phyloP scores from a whole-genome alignment of 306 rosid species.

The Purshia tridentata region DNA sequence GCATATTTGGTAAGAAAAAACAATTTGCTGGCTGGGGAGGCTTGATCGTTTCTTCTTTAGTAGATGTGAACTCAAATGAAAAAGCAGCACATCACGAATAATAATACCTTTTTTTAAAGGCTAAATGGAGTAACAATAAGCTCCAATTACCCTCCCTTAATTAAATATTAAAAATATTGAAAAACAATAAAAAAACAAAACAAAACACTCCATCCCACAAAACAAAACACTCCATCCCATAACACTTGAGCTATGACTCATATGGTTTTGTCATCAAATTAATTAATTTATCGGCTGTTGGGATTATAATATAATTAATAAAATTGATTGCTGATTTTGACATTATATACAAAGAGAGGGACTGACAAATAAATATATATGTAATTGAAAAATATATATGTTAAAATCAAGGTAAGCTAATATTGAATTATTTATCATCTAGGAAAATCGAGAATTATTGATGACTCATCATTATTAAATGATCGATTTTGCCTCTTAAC shows the following conservation, averaged over 20 bases:
- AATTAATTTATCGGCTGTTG: neutral
- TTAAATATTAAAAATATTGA: neutral
- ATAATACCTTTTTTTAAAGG: neutral
- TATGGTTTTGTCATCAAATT: neutral
- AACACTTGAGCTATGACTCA: neutral
- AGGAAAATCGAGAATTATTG: neutral
- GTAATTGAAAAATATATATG: neutral
- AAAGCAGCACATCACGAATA: neutral
- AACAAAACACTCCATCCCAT: neutral
- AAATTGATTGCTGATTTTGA: neutral
- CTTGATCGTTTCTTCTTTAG: neutral
- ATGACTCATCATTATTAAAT: neutral
- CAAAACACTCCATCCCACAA: neutral
- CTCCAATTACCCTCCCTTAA: neutral
- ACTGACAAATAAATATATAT: neutral
- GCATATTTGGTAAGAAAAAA: constrained; percentile 1
- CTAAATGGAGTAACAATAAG: neutral
- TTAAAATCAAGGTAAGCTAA: neutral
- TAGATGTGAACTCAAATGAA: constrained; percentile 6
- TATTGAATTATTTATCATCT: neutral
- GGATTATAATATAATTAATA: neutral
- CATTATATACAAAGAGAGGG: neutral
- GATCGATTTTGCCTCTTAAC: neutral
- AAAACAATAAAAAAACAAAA: too few species aligned
- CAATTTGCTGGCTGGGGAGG: neutral